Conservation (phyloP, 352 stramenopile species). For the Phytophthora chlamydospora region DNA sequence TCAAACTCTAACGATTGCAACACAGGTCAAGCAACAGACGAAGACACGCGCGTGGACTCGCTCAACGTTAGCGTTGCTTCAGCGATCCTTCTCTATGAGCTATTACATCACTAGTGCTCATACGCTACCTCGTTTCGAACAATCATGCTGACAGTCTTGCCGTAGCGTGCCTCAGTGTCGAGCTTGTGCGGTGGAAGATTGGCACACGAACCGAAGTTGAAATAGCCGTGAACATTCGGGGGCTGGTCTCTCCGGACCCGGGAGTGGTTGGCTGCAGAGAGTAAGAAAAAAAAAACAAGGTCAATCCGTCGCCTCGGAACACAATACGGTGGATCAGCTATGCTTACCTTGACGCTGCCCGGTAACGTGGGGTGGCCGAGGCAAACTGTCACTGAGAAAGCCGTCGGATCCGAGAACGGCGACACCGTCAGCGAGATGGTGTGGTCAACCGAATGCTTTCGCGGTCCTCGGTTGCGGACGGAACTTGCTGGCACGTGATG, state of each 20-base stretch:
- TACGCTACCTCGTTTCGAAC: background rate
- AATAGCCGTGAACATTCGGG: slow-evolving; percentile 44
- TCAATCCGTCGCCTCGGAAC: slow-evolving; percentile 9
- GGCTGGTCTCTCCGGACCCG: slow-evolving; percentile 8
- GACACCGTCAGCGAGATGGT: slow-evolving; percentile 45
- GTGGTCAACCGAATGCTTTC: slow-evolving; percentile 36
- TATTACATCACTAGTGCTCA: slow-evolving; percentile 61
- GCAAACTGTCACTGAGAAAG: slow-evolving; percentile 46
- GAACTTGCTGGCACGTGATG: slow-evolving; percentile 39
- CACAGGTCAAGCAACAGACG: slow-evolving; percentile 54
- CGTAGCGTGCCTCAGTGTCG: slow-evolving; percentile 30
- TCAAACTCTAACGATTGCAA: slow-evolving; percentile 7
- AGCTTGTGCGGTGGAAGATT: slow-evolving; percentile 58
- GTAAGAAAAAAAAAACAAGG: slow-evolving; percentile 11
- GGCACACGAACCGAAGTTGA: slow-evolving; percentile 34
- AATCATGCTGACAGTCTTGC: slow-evolving; percentile 14
- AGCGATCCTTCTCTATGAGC: slow-evolving; percentile 79
- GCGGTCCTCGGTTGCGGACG: slow-evolving; percentile 21
- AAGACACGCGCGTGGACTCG: slow-evolving; percentile 76
- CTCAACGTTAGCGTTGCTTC: slow-evolving; percentile 84
- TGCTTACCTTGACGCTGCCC: slow-evolving; percentile 36
- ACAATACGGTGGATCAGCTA: background rate
- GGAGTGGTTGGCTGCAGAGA: slow-evolving; percentile 8
- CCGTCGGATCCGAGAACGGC: slow-evolving; percentile 66
- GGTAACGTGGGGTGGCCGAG: slow-evolving; percentile 40